Evolutionary conservation across 2,329 filamentous ascomycete species (phyloP).

Genomic region (Zymoseptoria passerinii): DNA sequence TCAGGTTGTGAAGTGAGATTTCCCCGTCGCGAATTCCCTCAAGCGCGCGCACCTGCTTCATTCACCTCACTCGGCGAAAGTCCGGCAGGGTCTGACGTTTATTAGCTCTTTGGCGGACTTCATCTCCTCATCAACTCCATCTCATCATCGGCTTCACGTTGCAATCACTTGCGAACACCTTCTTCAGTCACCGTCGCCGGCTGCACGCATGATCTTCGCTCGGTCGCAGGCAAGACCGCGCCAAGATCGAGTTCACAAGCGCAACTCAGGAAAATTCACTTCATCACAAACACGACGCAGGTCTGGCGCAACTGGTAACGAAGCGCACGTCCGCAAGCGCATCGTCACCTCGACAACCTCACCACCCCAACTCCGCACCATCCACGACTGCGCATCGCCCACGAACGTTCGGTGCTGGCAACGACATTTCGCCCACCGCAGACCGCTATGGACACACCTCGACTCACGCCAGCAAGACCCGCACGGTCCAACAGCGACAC

Average conservation of each 20-base stretch:
- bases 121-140: background rate
- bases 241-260: background rate
- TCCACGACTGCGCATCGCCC: background rate
- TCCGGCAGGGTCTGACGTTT: background rate
- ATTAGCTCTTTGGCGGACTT: background rate
- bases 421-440: background rate
- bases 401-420: background rate
- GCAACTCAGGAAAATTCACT: background rate
- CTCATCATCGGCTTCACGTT: background rate
- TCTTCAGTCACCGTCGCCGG: background rate
- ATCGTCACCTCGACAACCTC: background rate
- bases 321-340: background rate
- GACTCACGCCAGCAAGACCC: background rate
- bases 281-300: background rate
- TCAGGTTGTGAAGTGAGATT: too few relatives aligned
- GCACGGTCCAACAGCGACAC: background rate
- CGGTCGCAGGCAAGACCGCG: background rate
- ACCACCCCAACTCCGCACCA: background rate
- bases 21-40: too few relatives aligned
- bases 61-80: background rate
- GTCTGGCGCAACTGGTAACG: background rate
- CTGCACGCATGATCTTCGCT: background rate
- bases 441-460: background rate
- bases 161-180: background rate
- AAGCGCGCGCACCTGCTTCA: too few relatives aligned